These are phyloP conservation scores for Yamadazyma triangularis DNA, from an alignment of 1,139 yeast species.

Conservation along the genomic window DNA sequence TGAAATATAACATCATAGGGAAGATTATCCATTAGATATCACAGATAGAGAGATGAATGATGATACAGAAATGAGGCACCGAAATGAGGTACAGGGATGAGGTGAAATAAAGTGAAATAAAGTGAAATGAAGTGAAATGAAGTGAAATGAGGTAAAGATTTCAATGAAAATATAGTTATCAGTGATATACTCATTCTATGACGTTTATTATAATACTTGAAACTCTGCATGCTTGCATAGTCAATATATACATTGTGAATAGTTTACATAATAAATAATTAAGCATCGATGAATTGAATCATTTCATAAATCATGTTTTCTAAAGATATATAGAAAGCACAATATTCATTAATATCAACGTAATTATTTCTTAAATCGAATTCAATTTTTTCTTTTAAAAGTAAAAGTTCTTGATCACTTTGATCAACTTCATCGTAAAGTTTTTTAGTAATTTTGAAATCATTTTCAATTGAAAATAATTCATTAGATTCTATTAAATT, in stretches of 20 bases:
- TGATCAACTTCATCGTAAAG: slow-evolving; percentile 6
- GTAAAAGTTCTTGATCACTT: slow-evolving; percentile 22
- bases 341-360: slow-evolving; percentile 44
- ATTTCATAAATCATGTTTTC: slow-evolving; percentile 39
- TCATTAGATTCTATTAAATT: slow-evolving; percentile 11
- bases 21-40: not conserved
- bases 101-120: no score
- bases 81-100: no score
- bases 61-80: no score
- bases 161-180: no score
- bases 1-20: not conserved
- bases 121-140: no score
- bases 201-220: no score
- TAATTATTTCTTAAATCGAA: slow-evolving; percentile 42
- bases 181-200: no score
- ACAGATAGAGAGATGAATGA: no score
- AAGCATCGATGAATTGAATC: slow-evolving; percentile 28
- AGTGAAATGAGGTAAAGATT: no score
- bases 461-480: slow-evolving; percentile 10
- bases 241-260: no score
- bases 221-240: no score
- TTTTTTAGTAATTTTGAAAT: slow-evolving; percentile 8
- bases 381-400: slow-evolving; percentile 35
- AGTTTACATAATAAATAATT: no score
- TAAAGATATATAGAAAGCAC: slow-evolving; percentile 41